Evolutionary conservation across 1,139 yeast genomes (phyloP), one percentile per base, ranked within the genome.

Genomic region (Nakaseomyces glabratus): DNA sequence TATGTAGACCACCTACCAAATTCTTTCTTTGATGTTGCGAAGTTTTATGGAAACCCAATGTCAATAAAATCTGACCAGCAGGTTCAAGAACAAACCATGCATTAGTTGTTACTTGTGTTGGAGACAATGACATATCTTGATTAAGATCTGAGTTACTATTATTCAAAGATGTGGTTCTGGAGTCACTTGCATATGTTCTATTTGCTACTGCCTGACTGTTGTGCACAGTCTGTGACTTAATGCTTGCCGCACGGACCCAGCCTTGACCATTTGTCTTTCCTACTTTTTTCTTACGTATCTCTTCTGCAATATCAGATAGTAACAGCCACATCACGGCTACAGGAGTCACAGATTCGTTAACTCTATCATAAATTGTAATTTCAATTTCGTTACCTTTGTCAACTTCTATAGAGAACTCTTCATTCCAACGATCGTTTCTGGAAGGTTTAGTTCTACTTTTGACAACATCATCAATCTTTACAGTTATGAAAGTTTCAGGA

Each of bases 51-150:
- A 90, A 90, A 4, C 93, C 82, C 20, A 88, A 62, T 8, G 78
- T 73, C 33, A 90, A 58, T 42, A 82, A 66, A 34, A 90, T 77
- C 58, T 86, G 95, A 16, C 98, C 98, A 4, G 86, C 78, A 4
- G 98, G 97, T 57, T 90, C 98, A 42, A 90, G 67, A 37, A 81
- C 78, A 51, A 85, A 80, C 97, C 97, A 90, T n/a, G 86, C 71
- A 37, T 77, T 81, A 18, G 85, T 60, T 44, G 57, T 60, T 28
- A 54, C 46, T 19, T 54, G 56, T 9, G 12, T 16, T 20, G 19
- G 24, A 13, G 32, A 15, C 8, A 8, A 8, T 23, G 11, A 10
- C 17, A 11, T 19, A 19, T 12, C 30, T 18, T 16, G 17, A 18
- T 35, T 26, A 11, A 39, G 34, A 6, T 16, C 31, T 8, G 42